Evolutionary conservation across 2,329 filamentous ascomycete genomes (phyloP).

Genomic region (Paramyrothecium roridum): DNA sequence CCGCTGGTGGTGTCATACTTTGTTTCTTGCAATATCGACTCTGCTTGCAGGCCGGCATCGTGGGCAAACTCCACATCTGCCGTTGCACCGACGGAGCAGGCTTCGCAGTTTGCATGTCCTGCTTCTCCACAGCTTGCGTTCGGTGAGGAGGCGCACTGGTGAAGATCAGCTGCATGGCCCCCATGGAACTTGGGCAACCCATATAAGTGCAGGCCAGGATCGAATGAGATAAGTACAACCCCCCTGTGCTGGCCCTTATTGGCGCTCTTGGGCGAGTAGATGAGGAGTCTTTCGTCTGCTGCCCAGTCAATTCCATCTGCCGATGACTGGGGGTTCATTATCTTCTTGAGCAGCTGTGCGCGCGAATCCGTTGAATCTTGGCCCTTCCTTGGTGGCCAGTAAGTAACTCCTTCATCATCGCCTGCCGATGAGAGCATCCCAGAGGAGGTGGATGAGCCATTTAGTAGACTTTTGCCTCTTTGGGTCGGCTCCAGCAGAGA

Average conservation of each 20-base stretch:
- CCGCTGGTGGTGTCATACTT: neutral
- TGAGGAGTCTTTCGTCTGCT: conserved; percentile 44
- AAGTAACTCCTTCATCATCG: conserved; percentile 4
- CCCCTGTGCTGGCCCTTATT: conserved; percentile 9
- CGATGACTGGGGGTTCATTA: conserved; percentile 28
- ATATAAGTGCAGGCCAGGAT: conserved; percentile 19
- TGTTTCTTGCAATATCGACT: neutral
- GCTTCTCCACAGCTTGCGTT: neutral
- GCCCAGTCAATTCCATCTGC: conserved; percentile 35
- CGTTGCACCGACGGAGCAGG: neutral
- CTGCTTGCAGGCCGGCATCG: neutral
- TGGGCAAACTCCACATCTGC: neutral
- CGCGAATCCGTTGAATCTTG: neutral
- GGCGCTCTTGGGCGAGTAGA: conserved; percentile 32
- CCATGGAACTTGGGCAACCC: conserved; percentile 10
- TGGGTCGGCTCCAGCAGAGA: neutral
- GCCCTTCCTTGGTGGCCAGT: conserved; percentile 19
- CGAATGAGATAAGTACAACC: conserved; percentile 24
- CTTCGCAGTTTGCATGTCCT: neutral
- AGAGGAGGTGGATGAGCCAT: neutral
- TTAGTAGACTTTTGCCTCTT: neutral
- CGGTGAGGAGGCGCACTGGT: neutral
- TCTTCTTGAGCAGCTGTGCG: conserved; percentile 22
- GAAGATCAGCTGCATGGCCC: neutral
- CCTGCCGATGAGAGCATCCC: neutral